Percentiles rank a stretch among this genome's conserved stretches.
Conservation (phyloP, 768 basidiomycete genomes). For the Lyophyllum atratum region DNA sequence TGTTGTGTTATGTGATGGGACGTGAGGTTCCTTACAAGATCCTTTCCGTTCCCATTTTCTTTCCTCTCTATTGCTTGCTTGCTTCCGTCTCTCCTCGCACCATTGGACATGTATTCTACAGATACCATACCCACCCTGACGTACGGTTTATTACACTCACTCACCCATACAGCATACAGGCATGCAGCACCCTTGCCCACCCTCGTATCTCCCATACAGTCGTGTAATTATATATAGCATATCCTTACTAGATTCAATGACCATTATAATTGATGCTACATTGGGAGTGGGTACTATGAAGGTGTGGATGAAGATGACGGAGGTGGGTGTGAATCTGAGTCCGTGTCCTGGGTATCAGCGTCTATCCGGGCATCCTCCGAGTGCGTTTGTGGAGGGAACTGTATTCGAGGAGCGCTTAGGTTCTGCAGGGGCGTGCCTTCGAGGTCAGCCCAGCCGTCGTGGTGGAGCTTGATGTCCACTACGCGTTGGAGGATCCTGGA, state of each 20-base stretch:
- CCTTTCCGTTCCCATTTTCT: neutral
- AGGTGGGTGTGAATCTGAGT: conserved; percentile 1
- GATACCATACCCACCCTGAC: neutral
- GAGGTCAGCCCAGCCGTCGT: conserved; percentile 66
- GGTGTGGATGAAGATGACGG: neutral
- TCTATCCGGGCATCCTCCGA: conserved; percentile 12
- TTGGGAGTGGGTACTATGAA: neutral
- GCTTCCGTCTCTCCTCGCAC: neutral
- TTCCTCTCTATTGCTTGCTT: neutral
- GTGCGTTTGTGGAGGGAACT: conserved; percentile 5
- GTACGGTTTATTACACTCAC: neutral
- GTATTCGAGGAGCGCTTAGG: conserved; percentile 22
- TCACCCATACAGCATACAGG: neutral
- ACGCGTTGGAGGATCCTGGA: conserved; percentile 63
- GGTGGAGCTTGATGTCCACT: conserved; percentile 65
- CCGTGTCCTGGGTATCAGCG: conserved; percentile 2
- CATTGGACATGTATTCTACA: neutral
- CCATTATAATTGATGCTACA: neutral
- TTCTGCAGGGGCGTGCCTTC: conserved; percentile 55
- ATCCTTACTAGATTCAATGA: neutral
- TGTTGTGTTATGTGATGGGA: conserved; percentile 27
- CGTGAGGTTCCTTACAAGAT: no score
- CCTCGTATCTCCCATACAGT: neutral
- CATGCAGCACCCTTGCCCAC: neutral
- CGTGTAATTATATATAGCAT: neutral